Evolutionary conservation across 78 protist genomes (phyloP).

Genomic region (Dictyostelium citrinum): DNA sequence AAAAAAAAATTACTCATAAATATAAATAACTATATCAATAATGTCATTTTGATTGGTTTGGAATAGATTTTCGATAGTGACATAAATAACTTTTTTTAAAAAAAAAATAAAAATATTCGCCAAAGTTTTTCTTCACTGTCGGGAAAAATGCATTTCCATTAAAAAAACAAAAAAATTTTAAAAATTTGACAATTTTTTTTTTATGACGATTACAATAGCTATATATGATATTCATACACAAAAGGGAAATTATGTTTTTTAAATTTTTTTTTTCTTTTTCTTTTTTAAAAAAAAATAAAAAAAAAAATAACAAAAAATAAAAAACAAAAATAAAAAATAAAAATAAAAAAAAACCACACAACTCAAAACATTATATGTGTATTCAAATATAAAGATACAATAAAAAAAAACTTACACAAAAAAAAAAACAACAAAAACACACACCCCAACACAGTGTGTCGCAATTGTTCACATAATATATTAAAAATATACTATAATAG

Average conservation of each 20-base stretch:
- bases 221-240: too few relatives aligned
- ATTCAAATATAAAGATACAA: not conserved
- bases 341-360: not conserved
- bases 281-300: not conserved
- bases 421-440: not conserved
- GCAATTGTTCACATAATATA: not conserved
- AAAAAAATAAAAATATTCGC: not conserved
- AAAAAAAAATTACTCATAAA: too few relatives aligned
- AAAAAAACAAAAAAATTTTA: not conserved
- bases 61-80: not conserved
- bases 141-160: not conserved
- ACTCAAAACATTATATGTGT: not conserved
- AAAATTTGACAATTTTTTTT: too few relatives aligned
- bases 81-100: not conserved
- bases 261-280: too few relatives aligned
- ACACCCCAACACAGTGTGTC: not conserved
- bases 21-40: too few relatives aligned
- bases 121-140: not conserved
- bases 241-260: too few relatives aligned
- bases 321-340: not conserved
- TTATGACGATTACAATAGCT: too few relatives aligned
- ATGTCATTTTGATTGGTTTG: not conserved
- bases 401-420: not conserved
- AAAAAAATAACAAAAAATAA: not conserved
- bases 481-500: not conserved